Evolutionary conservation across 306 rosid species (phyloP).

Genomic region (Cicer judaicum): DNA sequence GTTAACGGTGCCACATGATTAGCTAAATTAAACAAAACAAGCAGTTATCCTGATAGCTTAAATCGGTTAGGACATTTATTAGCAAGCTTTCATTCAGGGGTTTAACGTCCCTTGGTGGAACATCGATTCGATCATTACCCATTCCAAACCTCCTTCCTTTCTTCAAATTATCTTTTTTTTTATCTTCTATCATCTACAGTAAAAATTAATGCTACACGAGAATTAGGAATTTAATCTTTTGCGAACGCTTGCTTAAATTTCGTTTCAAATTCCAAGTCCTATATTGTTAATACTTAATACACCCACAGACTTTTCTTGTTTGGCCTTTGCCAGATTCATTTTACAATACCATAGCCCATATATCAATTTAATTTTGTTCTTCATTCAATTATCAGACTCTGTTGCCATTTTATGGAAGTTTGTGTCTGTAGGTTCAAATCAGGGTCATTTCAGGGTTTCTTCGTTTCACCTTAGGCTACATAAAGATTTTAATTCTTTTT

Average conservation of each 20-base stretch:
- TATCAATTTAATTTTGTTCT: conserved; percentile 19
- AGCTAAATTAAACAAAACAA: conserved; percentile 33
- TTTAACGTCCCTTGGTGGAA: conserved; percentile 14
- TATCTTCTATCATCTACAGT: neutral
- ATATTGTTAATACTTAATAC: conserved; percentile 4
- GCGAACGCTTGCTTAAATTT: neutral
- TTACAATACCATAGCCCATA: neutral
- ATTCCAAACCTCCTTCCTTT: neutral
- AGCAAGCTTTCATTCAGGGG: neutral
- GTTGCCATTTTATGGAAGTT: conserved; percentile 1
- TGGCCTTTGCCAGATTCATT: neutral
- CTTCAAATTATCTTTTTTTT: neutral
- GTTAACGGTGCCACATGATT: conserved; percentile 1
- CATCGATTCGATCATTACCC: neutral
- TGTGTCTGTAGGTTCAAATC: neutral
- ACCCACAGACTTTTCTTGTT: neutral
- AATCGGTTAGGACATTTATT: neutral
- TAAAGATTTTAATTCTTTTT: neutral
- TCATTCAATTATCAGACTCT: conserved; percentile 9
- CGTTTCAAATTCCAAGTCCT: conserved; percentile 33
- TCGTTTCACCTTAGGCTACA: conserved; percentile 7
- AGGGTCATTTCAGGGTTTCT: conserved; percentile 15
- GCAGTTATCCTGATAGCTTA: neutral
- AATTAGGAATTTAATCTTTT: conserved; percentile 5
- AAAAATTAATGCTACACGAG: conserved; percentile 1